Conservation (phyloP, 345 rosid genomes). For the Mangifera indica region DNA sequence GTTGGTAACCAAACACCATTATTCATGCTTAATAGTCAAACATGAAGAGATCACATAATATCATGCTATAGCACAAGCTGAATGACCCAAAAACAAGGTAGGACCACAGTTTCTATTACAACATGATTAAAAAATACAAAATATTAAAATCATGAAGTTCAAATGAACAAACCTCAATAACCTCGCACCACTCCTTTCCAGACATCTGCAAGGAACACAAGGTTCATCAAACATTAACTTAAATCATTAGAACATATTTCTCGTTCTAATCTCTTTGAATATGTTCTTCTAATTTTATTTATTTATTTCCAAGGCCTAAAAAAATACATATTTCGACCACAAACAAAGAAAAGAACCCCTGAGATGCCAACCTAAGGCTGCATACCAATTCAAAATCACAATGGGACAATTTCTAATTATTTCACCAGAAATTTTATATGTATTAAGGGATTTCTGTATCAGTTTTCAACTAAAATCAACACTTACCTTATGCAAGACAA, state of each 20-base stretch:
- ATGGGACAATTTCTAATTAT: neutral
- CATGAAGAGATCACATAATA: conserved; percentile 7
- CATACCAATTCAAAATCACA: conserved; percentile 12
- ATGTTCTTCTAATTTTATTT: too few species aligned
- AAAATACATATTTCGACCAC: neutral
- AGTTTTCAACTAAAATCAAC: neutral
- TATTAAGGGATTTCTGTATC: neutral
- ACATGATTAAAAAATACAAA: neutral
- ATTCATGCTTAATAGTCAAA: conserved; percentile 14
- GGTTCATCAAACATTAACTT: conserved; percentile 30
- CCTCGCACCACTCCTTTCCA: conserved; percentile 70
- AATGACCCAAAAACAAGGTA: neutral
- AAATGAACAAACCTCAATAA: conserved; percentile 66
- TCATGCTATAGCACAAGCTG: neutral
- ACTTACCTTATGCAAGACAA: conserved; percentile 88
- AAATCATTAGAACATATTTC: neutral
- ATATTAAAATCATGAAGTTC: conserved; percentile 1
- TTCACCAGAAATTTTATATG: neutral
- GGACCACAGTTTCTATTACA: neutral
- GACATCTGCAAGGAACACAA: conserved; percentile 50
- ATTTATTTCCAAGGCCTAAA: too few species aligned
- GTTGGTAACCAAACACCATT: conserved; percentile 12
- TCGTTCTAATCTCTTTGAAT: too few species aligned
- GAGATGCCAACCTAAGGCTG: conserved; percentile 12
- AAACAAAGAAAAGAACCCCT: neutral